Conservation (phyloP, 768 basidiomycete genomes). For the Calvatia gigantea region DNA sequence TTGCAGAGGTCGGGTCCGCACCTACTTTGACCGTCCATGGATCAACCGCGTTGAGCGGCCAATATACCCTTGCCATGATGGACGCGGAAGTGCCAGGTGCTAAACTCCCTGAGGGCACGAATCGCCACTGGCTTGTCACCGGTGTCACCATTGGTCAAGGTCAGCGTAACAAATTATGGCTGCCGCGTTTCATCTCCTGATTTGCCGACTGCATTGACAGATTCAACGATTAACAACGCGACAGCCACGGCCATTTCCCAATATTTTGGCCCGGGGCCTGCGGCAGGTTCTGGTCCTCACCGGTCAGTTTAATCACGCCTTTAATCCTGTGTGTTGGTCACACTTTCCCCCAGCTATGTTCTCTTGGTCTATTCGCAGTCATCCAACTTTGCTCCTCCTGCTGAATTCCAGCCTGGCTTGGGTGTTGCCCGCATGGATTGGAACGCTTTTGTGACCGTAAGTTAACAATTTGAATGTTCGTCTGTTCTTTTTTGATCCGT, state of each 20-base stretch:
- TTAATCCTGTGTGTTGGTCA: neutral
- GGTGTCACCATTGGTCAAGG: constrained; percentile 39
- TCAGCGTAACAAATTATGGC: constrained; percentile 26
- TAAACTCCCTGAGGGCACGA: constrained; percentile 54
- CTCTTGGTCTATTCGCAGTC: constrained; percentile 66
- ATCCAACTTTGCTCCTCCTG: constrained; percentile 55
- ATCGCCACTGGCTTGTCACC: constrained; percentile 82
- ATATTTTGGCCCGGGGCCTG: constrained; percentile 72
- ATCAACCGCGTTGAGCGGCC: constrained; percentile 44
- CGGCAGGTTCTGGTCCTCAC: constrained; percentile 69
- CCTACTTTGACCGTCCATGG: constrained; percentile 53
- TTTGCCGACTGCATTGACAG: constrained; percentile 17
- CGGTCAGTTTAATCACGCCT: constrained; percentile 37
- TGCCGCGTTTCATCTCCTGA: neutral
- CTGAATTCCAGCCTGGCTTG: constrained; percentile 45
- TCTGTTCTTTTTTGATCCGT: neutral
- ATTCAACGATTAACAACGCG: constrained; percentile 35
- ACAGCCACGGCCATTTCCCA: constrained; percentile 51
- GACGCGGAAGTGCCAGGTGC: constrained; percentile 70
- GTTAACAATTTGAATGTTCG: neutral
- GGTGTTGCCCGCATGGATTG: constrained; percentile 57
- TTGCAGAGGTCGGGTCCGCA: constrained; percentile 51
- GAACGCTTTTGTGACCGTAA: constrained; percentile 21
- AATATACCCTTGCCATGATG: constrained; percentile 70
- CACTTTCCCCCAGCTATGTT: constrained; percentile 49